Evolutionary conservation across 768 basidiomycete genomes (phyloP).

Genomic region (Cystofilobasidium ferigula): DNA sequence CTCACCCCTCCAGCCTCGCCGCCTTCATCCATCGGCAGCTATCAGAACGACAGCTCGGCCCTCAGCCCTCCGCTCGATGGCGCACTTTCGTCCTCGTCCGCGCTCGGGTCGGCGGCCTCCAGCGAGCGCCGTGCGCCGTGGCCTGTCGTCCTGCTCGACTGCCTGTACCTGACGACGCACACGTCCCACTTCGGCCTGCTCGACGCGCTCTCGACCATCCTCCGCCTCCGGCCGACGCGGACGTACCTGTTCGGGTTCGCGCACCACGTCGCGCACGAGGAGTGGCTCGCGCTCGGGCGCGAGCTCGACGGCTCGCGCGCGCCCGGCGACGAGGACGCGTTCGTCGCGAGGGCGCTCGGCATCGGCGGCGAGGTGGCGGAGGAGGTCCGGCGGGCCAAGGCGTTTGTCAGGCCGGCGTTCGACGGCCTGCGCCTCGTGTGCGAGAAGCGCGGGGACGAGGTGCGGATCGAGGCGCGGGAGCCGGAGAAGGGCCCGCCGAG

Average conservation of each 20-base stretch:
- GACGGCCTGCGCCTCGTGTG: conserved; percentile 23
- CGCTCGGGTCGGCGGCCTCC: background rate
- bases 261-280: conserved; percentile 67
- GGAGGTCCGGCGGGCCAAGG: conserved; percentile 4
- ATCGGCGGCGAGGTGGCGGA: conserved; percentile 43
- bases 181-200: conserved; percentile 71
- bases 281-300: conserved; percentile 57
- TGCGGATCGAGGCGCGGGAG: background rate
- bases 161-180: conserved; percentile 51
- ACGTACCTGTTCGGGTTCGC: conserved; percentile 67
- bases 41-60: no score
- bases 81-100: conserved; percentile 30
- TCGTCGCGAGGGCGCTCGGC: conserved; percentile 42
- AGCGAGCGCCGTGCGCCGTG: conserved; percentile 32
- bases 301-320: conserved; percentile 35
- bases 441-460: background rate
- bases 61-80: conserved; percentile 26
- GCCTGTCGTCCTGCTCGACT: conserved; percentile 63
- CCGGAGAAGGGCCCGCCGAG: background rate
- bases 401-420: conserved; percentile 20
- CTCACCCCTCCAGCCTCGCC: conserved; percentile 36
- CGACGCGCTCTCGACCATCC: conserved; percentile 50
- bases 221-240: conserved; percentile 49
- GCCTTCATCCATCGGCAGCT: no score
- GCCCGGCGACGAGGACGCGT: conserved; percentile 40